These are phyloP conservation scores for Abrus pulchellus DNA, from an alignment of 306 rosid species.

Conservation along the genomic window DNA sequence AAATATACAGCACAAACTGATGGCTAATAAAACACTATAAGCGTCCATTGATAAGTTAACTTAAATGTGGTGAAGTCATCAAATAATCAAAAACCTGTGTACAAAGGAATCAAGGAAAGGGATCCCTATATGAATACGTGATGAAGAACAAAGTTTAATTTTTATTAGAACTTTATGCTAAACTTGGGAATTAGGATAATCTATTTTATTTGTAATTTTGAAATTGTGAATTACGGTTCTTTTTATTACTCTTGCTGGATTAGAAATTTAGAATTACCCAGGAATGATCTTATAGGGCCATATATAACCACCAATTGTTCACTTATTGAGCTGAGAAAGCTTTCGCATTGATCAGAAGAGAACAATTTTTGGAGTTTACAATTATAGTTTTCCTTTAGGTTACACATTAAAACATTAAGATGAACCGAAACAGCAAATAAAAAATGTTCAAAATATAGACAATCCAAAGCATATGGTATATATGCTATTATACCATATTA, in stretches of 20 bases:
- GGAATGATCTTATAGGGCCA: neutral
- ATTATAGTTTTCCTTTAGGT: neutral
- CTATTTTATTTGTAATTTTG: neutral
- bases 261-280: neutral
- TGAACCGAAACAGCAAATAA: conserved; percentile 1
- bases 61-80: neutral
- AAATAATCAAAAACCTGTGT: neutral
- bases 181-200: neutral
- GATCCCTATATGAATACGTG: neutral
- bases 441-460: conserved; percentile 4
- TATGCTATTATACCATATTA: neutral
- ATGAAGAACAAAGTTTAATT: neutral
- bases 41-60: neutral
- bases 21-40: neutral
- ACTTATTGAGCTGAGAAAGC: conserved; percentile 10
- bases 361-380: neutral
- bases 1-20: neutral
- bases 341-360: neutral
- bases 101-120: neutral
- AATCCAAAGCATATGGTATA: conserved; percentile 18
- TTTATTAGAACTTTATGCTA: neutral
- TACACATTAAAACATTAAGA: neutral
- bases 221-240: neutral
- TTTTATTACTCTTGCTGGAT: neutral
- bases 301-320: neutral